Base-by-base conservation (phyloP, 2,329 filamentous ascomycete species). In the Cladosporium sp. region DNA sequence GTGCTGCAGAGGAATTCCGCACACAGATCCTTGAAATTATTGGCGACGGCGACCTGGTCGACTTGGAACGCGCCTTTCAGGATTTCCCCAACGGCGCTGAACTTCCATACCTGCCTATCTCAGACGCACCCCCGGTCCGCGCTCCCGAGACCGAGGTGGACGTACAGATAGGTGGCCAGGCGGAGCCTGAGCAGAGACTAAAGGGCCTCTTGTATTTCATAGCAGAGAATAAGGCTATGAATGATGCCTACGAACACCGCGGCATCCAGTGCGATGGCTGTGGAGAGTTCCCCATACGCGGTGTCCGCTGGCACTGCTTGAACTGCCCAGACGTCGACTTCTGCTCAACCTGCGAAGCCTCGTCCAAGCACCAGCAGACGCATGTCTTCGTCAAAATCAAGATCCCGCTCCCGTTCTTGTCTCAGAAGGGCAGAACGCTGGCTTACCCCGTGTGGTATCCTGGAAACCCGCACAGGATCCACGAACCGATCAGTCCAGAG, bases 321-420 rank as follows among this genome's bases (percentile, higher is more conserved):
- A 97, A 98, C 72, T 98, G 93, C 67, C 83, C 88, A 59, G 92
- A 98, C 70, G 97, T 90, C 66, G 93, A 98, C 67, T 81, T 98
- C 2, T 98, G 93, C 74, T 90, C 96, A 66, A 85, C 85, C 7
- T 98, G 93, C 72, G 92, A 98, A 72, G 76, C 79, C 13, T 51
- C 56, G 3, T 58, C 59, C 4, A 70, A 75, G 54, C 92, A 95
- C 66, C 83, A 81, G 64, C 95, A 92, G 68, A 95, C 90, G 1
- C 93, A 98, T 70, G 82, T 97, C 43, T 97, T 98, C 71, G 95
- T 95, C 77, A 97, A 97, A 70, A 87, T 98, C 65, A 85, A 85
- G 52, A 85, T 97, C 9, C 93, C 93, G 1, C 87, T 90, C 1
- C 89, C 91, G 0, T 87, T 89, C 31, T 84, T 95, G 53, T 87